Base-by-base conservation (phyloP, 2,329 filamentous ascomycete genomes). In the Nemania serpens region DNA sequence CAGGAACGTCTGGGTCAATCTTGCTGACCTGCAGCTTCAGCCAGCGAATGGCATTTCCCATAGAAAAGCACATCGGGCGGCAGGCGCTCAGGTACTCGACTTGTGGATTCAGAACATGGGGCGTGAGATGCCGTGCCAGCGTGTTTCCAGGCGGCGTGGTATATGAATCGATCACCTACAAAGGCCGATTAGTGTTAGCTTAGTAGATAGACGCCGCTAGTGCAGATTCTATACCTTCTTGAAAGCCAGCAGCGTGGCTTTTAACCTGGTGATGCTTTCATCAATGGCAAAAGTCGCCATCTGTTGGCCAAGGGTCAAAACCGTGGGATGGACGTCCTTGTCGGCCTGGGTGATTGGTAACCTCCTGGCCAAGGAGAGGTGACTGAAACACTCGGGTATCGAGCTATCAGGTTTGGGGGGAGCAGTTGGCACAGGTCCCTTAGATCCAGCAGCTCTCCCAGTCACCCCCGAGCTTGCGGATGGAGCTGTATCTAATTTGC, bases 21-120 rank as follows among this genome's bases (percentile, higher is more conserved):
- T 92, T 92, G 70, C 91, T 90, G 73, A 99, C 94, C 71, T 92
- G 87, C 49, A 97, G 86, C 80, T 99, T 99, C 51, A 99, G 84
- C 83, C 93, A 94, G 56, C 95, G 87, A 73, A 99, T 96, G 37
- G 93, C 93, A 75, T 98, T 99, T 62, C 95, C 95, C 88, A 98
- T 97, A 64, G 91, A 92, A 76, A 97, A 95, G 67, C 91, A 96
- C 78, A 99, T 91, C 36, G 95, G 93, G n/a, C 95, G 88, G 73
- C 93, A 97, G 68, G 92, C 92, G 62, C 91, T 91, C 62, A 99
- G 84, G 73, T 96, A 97, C 66, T 96, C 93, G 72, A 99, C 97
- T 77, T 99, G 95, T 39, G 93, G 91, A 71, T 93, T 95, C 61
- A 99, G 87, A 66, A 92, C 88, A 76, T 98, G 92, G 11, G 91